Percentiles rank a stretch among this genome's conserved stretches.
Conservation (phyloP, 164 flowering plant species). For the Paratinospora sagittata region DNA sequence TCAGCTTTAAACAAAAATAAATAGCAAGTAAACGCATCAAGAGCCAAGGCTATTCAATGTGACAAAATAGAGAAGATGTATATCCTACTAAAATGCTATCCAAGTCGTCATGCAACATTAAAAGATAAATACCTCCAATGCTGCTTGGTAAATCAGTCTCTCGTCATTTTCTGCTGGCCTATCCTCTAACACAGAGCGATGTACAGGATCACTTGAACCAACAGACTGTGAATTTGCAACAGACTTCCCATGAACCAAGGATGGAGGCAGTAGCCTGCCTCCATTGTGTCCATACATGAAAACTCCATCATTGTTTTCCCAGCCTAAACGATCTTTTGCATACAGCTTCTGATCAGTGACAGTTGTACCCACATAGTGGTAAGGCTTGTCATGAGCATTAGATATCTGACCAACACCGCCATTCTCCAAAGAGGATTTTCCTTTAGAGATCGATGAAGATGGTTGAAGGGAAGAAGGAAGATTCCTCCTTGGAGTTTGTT, state of each 20-base stretch:
- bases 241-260: conserved; percentile 49
- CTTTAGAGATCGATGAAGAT: conserved; percentile 13
- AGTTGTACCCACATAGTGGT: conserved; percentile 26
- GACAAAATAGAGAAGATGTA: not conserved
- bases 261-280: conserved; percentile 48
- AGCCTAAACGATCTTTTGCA: conserved; percentile 20
- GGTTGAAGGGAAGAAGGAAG: conserved; percentile 43
- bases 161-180: conserved; percentile 53
- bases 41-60: not conserved
- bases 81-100: not conserved
- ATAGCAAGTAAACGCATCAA: not conserved
- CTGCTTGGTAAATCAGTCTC: conserved; percentile 75
- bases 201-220: conserved; percentile 36
- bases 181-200: conserved; percentile 46
- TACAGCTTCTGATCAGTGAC: conserved; percentile 21
- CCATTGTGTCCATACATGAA: conserved; percentile 35
- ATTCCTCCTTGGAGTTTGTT: conserved; percentile 33
- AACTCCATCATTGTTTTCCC: conserved; percentile 25
- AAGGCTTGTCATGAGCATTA: conserved; percentile 23
- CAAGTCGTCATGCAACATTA: not conserved
- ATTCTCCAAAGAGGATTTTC: conserved; percentile 28
- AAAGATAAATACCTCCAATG: conserved; percentile 54
- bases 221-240: conserved; percentile 26
- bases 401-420: conserved; percentile 26
- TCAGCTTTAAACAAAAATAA: not conserved